Evolutionary conservation across 2,329 filamentous ascomycete genomes (phyloP).

Genomic region (Hymenoscyphus fructigenus): DNA sequence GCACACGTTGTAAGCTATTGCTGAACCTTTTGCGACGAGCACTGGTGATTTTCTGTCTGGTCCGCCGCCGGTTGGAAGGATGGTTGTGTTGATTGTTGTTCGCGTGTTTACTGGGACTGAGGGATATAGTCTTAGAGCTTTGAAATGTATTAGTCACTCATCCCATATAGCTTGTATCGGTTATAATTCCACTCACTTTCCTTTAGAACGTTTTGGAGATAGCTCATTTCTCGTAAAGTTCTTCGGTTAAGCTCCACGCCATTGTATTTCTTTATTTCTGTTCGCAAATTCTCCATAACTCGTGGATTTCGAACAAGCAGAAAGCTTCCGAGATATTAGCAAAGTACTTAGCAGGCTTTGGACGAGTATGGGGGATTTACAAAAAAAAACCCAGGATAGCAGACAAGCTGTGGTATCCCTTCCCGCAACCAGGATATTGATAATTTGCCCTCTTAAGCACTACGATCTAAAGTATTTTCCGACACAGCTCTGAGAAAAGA

Average conservation of each 20-base stretch:
- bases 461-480: background rate
- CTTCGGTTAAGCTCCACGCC: slow-evolving; percentile 35
- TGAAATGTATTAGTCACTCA: too few species aligned
- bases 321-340: slow-evolving; percentile 26
- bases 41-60: slow-evolving; percentile 30
- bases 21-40: slow-evolving; percentile 26
- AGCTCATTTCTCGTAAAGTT: slow-evolving; percentile 49
- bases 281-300: slow-evolving; percentile 34
- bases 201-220: slow-evolving; percentile 54
- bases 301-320: slow-evolving; percentile 29
- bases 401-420: slow-evolving; percentile 43
- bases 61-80: slow-evolving; percentile 35
- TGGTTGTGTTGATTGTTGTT: slow-evolving; percentile 19
- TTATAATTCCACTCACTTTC: slow-evolving; percentile 51
- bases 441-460: slow-evolving; percentile 31
- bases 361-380: too few species aligned
- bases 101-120: slow-evolving; percentile 36
- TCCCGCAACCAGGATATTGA: slow-evolving; percentile 39
- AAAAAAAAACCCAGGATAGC: slow-evolving; percentile 42
- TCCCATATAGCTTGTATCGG: too few species aligned
- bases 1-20: slow-evolving; percentile 17
- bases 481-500: background rate
- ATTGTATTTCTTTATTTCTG: slow-evolving; percentile 19
- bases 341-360: too few species aligned
- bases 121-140: slow-evolving; percentile 39